Percentiles rank a stretch among this genome's conserved stretches.
Evolutionary conservation across 345 rosid species (phyloP).

Genomic region (Diplotaxis tenuifolia): DNA sequence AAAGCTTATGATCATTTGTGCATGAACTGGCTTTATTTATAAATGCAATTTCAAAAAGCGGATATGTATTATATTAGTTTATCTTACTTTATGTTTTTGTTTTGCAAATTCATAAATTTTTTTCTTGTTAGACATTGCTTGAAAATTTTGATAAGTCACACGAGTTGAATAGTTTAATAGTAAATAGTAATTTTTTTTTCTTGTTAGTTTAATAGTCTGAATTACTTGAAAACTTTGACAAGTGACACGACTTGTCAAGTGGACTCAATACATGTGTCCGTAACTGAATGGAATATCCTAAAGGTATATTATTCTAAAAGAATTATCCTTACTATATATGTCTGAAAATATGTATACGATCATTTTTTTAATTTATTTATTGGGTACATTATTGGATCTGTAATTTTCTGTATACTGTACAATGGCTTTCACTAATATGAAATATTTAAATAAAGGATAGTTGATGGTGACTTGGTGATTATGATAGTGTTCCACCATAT

Average conservation of each 20-base stretch:
- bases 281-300: not conserved
- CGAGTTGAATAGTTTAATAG: no score
- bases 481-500: conserved; percentile 21
- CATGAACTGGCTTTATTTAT: not conserved
- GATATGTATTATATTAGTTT: conserved; percentile 1
- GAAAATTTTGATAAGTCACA: not conserved
- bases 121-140: not conserved
- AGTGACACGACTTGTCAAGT: not conserved
- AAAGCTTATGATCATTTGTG: not conserved
- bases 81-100: not conserved
- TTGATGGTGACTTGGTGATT: conserved; percentile 20
- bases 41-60: not conserved
- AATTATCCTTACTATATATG: not conserved
- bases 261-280: not conserved
- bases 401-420: not conserved
- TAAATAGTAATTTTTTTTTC: no score
- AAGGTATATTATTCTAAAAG: not conserved
- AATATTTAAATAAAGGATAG: conserved; percentile 1
- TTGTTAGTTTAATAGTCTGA: not conserved
- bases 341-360: not conserved
- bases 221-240: not conserved
- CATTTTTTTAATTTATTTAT: not conserved
- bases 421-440: conserved; percentile 32
- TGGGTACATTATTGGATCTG: not conserved
- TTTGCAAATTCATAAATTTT: not conserved